Conservation (phyloP, 2,329 filamentous ascomycete genomes). For the Neopestalotiopsis rosae region DNA sequence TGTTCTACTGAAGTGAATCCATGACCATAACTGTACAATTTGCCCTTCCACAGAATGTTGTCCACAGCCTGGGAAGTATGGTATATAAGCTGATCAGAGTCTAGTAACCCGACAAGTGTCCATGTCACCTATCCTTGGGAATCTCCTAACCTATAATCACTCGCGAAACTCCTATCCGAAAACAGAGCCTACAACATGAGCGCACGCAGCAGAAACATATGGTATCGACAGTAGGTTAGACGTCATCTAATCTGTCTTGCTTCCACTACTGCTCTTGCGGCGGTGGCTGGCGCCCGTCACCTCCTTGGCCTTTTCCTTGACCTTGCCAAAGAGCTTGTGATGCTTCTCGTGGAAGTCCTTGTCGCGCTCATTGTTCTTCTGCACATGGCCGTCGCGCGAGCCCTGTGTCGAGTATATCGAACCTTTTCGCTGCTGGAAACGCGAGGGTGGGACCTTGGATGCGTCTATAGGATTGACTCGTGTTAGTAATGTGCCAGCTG, state of each 20-base stretch:
- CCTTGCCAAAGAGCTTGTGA: slow-evolving; percentile 51
- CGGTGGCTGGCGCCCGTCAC: slow-evolving; percentile 6
- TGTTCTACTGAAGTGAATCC: neutral
- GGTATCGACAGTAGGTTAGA: neutral
- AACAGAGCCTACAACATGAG: neutral
- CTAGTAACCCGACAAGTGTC: neutral
- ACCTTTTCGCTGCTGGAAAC: slow-evolving; percentile 73
- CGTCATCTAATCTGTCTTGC: slow-evolving; percentile 1
- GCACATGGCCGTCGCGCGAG: slow-evolving; percentile 69
- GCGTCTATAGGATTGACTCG: slow-evolving; percentile 52
- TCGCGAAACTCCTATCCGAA: neutral
- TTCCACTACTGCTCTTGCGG: slow-evolving; percentile 21
- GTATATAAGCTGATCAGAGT: neutral
- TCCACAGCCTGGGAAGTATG: neutral
- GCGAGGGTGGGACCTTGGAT: slow-evolving; percentile 69
- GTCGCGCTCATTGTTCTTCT: slow-evolving; percentile 57
- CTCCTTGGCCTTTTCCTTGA: slow-evolving; percentile 41
- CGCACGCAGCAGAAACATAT: neutral
- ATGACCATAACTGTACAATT: neutral
- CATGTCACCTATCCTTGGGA: neutral
- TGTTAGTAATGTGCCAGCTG: neutral
- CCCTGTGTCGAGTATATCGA: slow-evolving; percentile 71
- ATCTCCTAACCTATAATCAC: too few relatives aligned
- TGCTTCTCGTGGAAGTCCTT: slow-evolving; percentile 67
- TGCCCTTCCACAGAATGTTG: neutral